Evolutionary conservation across 805 yeast species (phyloP).

Genomic region (Priceomyces haplophilus): DNA sequence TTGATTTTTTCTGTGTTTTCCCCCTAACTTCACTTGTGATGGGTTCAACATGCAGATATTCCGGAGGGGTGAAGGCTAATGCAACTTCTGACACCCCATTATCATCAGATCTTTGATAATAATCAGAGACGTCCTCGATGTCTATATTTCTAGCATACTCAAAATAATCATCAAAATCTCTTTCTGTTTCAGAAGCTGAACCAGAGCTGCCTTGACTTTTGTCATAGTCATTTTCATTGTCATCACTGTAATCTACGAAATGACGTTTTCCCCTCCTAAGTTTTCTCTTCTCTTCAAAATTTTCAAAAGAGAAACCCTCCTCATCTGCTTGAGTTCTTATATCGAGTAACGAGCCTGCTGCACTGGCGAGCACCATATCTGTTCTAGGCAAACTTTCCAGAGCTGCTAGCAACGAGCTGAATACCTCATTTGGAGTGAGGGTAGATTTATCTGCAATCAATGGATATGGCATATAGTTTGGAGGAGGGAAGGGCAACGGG

Average conservation of each 20-base stretch:
- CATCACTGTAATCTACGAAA: conserved; percentile 8
- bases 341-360: conserved; percentile 43
- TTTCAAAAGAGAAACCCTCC: conserved; percentile 26
- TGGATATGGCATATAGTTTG: conserved; percentile 45
- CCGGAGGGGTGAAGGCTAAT: conserved; percentile 3
- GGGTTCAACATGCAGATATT: conserved; percentile 5
- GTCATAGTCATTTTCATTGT: conserved; percentile 6
- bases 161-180: conserved; percentile 22
- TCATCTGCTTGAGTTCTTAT: conserved; percentile 29
- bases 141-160: conserved; percentile 24
- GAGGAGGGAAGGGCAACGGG: conserved; percentile 46
- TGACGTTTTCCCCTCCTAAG: conserved; percentile 7
- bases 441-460: conserved; percentile 33
- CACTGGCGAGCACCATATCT: conserved; percentile 46
- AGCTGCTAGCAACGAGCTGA: conserved; percentile 34
- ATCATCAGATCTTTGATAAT: conserved; percentile 8
- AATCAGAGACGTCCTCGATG: conserved; percentile 18
- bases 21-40: conserved; percentile 11
- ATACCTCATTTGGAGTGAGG: conserved; percentile 35
- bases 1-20: too few species aligned
- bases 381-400: conserved; percentile 34
- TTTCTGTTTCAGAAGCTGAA: conserved; percentile 2
- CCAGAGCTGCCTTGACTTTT: conserved; percentile 3
- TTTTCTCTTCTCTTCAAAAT: conserved; percentile 4
- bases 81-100: conserved; percentile 3